Percentiles rank a stretch among this genome's conserved stretches.
Conservation (phyloP, 2,329 filamentous ascomycete genomes). For the Dactylellina haptotyla region DNA sequence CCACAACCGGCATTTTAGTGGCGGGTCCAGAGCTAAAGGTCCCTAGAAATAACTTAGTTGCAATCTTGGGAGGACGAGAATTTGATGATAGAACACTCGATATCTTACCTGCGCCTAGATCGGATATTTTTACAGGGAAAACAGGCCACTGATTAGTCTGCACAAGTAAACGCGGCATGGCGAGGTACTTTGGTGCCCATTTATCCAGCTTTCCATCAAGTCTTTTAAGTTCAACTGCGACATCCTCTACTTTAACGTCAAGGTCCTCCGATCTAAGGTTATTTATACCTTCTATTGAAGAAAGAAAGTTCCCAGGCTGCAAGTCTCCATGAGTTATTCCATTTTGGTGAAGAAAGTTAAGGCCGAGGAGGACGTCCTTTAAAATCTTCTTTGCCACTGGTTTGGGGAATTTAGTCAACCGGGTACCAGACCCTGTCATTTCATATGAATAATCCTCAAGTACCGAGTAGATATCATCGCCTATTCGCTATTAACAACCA, state of each 20-base stretch:
- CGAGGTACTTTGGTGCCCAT: conserved; percentile 18
- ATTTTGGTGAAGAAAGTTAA: conserved; percentile 24
- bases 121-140: conserved; percentile 32
- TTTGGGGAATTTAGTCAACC: conserved; percentile 7
- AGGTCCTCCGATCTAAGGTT: neutral
- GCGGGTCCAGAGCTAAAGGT: too few relatives aligned
- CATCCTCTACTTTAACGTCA: neutral
- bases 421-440: neutral
- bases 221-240: conserved; percentile 10
- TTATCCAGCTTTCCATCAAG: conserved; percentile 13
- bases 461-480: conserved; percentile 7
- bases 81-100: conserved; percentile 5
- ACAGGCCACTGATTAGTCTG: conserved; percentile 13
- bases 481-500: neutral
- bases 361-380: conserved; percentile 12
- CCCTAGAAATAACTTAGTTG: too few relatives aligned
- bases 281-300: conserved; percentile 13
- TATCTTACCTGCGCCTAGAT: conserved; percentile 20
- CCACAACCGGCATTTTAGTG: neutral
- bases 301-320: conserved; percentile 10
- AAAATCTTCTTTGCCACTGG: conserved; percentile 11
- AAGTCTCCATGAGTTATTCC: conserved; percentile 20
- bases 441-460: conserved; percentile 14
- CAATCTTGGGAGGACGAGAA: too few relatives aligned
- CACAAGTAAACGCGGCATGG: conserved; percentile 12